These are phyloP conservation scores for Solanum boliviense DNA, from an alignment of 257 asterid species.

Conservation along the genomic window DNA sequence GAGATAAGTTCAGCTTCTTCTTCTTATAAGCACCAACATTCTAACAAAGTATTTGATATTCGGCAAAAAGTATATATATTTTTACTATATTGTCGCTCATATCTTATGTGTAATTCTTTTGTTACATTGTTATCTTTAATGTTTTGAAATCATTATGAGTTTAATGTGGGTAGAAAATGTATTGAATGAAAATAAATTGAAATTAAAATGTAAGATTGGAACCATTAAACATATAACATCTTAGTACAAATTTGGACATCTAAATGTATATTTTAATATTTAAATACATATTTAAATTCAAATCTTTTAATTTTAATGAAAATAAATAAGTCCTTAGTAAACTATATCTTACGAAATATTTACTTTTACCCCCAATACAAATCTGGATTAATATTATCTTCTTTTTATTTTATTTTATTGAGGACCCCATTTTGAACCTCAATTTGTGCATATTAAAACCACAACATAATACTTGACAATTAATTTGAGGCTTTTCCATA, in stretches of 20 bases:
- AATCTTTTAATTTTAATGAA: no score
- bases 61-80: not conserved
- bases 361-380: not conserved
- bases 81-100: not conserved
- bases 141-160: not conserved
- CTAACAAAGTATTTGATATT: no score
- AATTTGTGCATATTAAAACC: not conserved
- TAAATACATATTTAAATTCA: no score
- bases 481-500: not conserved
- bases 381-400: not conserved
- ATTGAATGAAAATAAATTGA: no score
- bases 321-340: no score
- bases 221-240: no score
- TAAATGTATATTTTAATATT: no score
- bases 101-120: not conserved
- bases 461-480: not conserved
- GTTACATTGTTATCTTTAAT: not conserved
- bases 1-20: not conserved
- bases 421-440: not conserved
- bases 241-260: no score
- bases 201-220: no score
- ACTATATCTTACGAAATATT: no score
- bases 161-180: no score
- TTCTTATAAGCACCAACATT: not conserved
- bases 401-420: not conserved